Conservation (phyloP, 495 filamentous ascomycete genomes). For the Aspergillus steynii region DNA sequence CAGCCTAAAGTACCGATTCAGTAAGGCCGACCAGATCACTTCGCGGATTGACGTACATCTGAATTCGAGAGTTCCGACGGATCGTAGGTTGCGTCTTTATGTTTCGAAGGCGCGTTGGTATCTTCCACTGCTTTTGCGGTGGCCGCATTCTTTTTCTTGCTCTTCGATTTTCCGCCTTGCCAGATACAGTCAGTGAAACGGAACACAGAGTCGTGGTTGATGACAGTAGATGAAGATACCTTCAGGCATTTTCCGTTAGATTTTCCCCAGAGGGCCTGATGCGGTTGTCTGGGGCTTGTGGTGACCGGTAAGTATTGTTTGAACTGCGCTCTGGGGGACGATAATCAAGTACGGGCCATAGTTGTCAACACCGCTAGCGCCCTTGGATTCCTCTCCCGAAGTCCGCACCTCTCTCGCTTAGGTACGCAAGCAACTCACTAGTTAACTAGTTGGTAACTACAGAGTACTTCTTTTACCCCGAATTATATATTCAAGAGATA, state of each 20-base stretch:
- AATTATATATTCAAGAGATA: neutral
- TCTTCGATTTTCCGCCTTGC: slow-evolving; percentile 63
- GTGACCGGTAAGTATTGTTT: neutral
- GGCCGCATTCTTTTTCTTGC: slow-evolving; percentile 69
- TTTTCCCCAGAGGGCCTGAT: neutral
- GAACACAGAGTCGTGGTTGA: slow-evolving; percentile 10
- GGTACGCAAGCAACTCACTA: slow-evolving; percentile 9
- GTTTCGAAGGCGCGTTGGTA: slow-evolving; percentile 17
- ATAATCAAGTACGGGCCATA: slow-evolving; percentile 17
- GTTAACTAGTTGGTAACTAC: neutral
- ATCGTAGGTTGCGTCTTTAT: slow-evolving; percentile 1
- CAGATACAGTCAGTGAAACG: slow-evolving; percentile 14
- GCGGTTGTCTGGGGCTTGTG: neutral
- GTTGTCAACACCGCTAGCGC: slow-evolving; percentile 47
- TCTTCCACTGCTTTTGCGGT: slow-evolving; percentile 40
- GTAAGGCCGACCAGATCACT: neutral
- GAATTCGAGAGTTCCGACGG: neutral
- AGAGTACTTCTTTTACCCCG: too few relatives aligned
- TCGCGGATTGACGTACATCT: slow-evolving; percentile 6
- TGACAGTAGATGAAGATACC: slow-evolving; percentile 11
- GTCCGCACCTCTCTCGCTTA: slow-evolving; percentile 20
- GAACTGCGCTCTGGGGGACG: neutral
- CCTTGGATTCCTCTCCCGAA: slow-evolving; percentile 12
- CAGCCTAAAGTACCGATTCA: neutral
- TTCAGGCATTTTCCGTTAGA: slow-evolving; percentile 36